These are phyloP conservation scores for Nicotiana benthamiana DNA, from an alignment of 257 asterid genomes.

Conservation along the genomic window DNA sequence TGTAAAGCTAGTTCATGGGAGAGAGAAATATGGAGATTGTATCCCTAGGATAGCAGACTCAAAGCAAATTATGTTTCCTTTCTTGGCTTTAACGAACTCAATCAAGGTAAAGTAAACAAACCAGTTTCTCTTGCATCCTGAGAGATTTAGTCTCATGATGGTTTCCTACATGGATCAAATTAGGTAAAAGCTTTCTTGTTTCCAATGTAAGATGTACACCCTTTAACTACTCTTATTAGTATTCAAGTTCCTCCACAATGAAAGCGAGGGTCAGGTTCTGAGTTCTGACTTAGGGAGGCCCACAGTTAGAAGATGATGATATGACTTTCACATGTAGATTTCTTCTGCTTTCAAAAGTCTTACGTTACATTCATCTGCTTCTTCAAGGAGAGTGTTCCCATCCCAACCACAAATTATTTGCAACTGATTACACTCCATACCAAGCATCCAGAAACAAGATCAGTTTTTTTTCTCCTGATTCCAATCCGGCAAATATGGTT, in stretches of 20 bases:
- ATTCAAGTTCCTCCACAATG: slow-evolving; percentile 20
- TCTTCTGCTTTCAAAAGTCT: slow-evolving; percentile 23
- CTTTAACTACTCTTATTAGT: background rate
- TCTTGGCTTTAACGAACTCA: slow-evolving; percentile 21
- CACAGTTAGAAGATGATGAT: slow-evolving; percentile 58
- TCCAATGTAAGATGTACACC: slow-evolving; percentile 8
- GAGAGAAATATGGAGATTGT: slow-evolving; percentile 11
- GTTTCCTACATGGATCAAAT: background rate
- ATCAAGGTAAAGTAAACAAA: slow-evolving; percentile 34
- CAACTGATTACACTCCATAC: slow-evolving; percentile 20
- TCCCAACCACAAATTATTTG: slow-evolving; percentile 24
- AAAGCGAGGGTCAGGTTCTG: slow-evolving; percentile 21
- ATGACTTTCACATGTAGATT: slow-evolving; percentile 46
- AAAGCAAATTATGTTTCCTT: slow-evolving; percentile 19
- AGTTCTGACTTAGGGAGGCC: slow-evolving; percentile 54
- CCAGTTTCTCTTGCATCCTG: background rate
- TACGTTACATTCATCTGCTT: slow-evolving; percentile 58
- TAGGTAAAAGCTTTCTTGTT: slow-evolving; percentile 10
- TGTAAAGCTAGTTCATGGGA: slow-evolving; percentile 30
- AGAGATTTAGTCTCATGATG: background rate
- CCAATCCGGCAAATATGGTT: slow-evolving; percentile 14
- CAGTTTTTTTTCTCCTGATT: slow-evolving; percentile 1
- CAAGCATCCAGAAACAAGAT: slow-evolving; percentile 25
- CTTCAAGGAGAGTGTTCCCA: slow-evolving; percentile 21
- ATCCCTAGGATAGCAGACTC: slow-evolving; percentile 11